Evolutionary conservation across 345 rosid species (phyloP), one percentile per base, ranked within the genome.

Genomic region (Camelina sativa): DNA sequence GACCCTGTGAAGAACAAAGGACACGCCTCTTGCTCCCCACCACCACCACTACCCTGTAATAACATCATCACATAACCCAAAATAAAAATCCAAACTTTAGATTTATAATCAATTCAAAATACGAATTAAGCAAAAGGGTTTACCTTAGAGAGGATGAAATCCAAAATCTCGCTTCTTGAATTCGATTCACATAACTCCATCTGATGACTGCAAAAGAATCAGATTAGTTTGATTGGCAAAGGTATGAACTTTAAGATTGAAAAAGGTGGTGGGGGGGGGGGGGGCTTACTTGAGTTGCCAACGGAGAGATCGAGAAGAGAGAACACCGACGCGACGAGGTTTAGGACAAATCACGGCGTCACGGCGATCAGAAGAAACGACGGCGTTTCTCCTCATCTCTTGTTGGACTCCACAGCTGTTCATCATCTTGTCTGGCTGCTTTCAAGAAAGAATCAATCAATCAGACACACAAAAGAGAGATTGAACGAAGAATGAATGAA

Each of bases 1-100:
- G 97, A 95, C 82, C 97, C 99, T 12, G 89, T 75, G 75, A 91
- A 91, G 78, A 86, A 91, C 8, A 87, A 84, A 80, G 96, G 43
- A 5, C 7, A 43, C 48, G 48, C 15, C 48, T 86, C 93, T 62
- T 90, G 89, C 53, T 66, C 81, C 67, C 84, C 85, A 76, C 46
- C 16, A 25, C 84, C 85, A 76, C 55, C 12, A 40, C 55, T 8
- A 38, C 90, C 86, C 93, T 92, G 80, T 35, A 54, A 50, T 63
- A 32, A 32, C 35, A 32, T 1, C 1, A 50, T 34, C 37, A 44
- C 73, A 43, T 44, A 40, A 25, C 5, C 12, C 2, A 9, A 53
- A 23, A 44, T 8, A 28, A 23, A 17, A 1, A 19, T 32, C 11
- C 2, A 22, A 66, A n/a, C 55, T 51, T 38, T 10, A 65, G 10